phyloP scores from a whole-genome alignment of 2,329 filamentous ascomycete species.

The Fusarium euwallaceae region DNA sequence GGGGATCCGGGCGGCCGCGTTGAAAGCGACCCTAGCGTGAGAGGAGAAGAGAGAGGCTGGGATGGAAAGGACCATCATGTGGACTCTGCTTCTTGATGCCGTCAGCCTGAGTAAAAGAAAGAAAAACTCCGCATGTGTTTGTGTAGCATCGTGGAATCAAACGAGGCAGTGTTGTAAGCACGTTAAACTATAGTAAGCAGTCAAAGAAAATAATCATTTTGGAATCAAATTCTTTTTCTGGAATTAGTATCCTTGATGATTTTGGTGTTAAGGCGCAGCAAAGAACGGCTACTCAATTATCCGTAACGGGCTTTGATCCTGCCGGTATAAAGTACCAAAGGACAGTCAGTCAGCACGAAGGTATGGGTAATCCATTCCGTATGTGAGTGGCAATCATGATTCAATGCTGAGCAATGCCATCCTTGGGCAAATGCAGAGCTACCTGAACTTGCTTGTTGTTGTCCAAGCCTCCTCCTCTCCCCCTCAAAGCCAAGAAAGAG shows the following conservation, averaged over 20 bases:
- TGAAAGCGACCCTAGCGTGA: conserved; percentile 39
- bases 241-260: neutral
- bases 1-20: conserved; percentile 37
- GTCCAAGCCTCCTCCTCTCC: neutral
- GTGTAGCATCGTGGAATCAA: neutral
- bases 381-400: neutral
- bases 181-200: neutral
- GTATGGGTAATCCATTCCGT: neutral
- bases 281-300: neutral
- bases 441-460: neutral
- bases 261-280: neutral
- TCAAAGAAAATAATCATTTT: neutral
- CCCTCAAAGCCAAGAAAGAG: conserved; percentile 23
- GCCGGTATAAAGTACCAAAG: neutral
- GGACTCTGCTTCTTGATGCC: neutral
- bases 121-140: neutral
- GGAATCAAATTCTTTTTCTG: neutral
- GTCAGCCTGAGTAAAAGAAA: neutral
- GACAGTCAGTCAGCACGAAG: neutral
- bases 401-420: neutral
- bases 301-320: neutral
- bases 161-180: neutral
- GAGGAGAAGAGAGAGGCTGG: neutral
- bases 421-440: conserved; percentile 9
- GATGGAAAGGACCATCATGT: neutral